phyloP scores from a whole-genome alignment of 2,329 filamentous ascomycete species.

The Fusarium chaquense region DNA sequence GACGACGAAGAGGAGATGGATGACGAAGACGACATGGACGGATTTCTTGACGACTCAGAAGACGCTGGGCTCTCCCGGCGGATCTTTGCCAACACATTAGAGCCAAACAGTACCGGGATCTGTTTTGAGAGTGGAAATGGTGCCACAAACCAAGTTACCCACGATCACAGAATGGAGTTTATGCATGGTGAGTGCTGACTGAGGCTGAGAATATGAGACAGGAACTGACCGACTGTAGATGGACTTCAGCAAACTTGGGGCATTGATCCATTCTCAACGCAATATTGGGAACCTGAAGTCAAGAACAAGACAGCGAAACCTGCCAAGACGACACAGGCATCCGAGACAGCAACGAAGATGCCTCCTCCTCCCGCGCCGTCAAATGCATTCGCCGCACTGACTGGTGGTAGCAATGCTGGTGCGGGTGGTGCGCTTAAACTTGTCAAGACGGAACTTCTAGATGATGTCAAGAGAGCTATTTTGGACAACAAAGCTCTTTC shows the following conservation, averaged over 20 bases:
- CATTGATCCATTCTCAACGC: constrained; percentile 87
- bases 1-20: constrained; percentile 77
- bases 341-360: constrained; percentile 47
- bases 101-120: constrained; percentile 82
- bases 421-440: constrained; percentile 45
- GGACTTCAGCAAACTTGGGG: constrained; percentile 61
- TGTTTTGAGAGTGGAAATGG: constrained; percentile 78
- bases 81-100: constrained; percentile 75
- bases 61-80: constrained; percentile 69
- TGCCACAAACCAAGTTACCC: constrained; percentile 61
- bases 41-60: constrained; percentile 89
- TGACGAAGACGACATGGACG: constrained; percentile 87
- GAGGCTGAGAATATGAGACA: neutral
- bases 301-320: constrained; percentile 46
- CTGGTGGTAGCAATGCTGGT: constrained; percentile 23
- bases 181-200: constrained; percentile 69
- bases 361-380: constrained; percentile 50
- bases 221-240: constrained; percentile 52
- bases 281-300: constrained; percentile 76
- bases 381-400: constrained; percentile 55
- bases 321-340: constrained; percentile 13
- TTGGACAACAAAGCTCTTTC: constrained; percentile 56
- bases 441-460: constrained; percentile 55
- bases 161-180: constrained; percentile 79
- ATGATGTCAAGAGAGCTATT: constrained; percentile 58